These are phyloP conservation scores for Yarrowia alimentaria DNA, from an alignment of 805 yeast genomes.

Conservation along the genomic window DNA sequence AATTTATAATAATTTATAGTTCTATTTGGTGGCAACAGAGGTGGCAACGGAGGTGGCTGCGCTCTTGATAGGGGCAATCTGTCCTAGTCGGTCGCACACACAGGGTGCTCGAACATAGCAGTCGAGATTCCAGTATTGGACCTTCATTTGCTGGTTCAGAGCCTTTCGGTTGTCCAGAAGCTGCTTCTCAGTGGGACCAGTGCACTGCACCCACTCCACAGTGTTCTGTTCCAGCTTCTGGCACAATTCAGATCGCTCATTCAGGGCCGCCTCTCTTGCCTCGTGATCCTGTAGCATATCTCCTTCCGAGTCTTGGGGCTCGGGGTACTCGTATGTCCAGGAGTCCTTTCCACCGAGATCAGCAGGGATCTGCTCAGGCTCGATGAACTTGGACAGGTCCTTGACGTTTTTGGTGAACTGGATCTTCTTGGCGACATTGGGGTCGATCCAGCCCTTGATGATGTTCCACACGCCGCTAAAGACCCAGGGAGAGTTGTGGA, in stretches of 20 bases:
- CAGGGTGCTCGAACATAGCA: conserved; percentile 14
- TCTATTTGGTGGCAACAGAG: too few relatives aligned
- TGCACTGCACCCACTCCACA: conserved; percentile 17
- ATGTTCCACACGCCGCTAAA: conserved; percentile 82
- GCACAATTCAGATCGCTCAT: conserved; percentile 8
- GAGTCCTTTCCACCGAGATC: conserved; percentile 63
- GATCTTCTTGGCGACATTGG: conserved; percentile 78
- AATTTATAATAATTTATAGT: not conserved
- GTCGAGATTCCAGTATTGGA: conserved; percentile 17
- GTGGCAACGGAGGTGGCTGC: too few relatives aligned
- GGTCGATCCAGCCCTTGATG: conserved; percentile 79
- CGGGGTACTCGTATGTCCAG: conserved; percentile 49
- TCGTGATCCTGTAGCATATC: conserved; percentile 32
- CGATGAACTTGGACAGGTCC: conserved; percentile 58
- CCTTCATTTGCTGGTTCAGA: not conserved
- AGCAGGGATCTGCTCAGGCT: conserved; percentile 53
- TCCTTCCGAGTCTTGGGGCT: conserved; percentile 54
- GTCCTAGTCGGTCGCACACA: conserved; percentile 14
- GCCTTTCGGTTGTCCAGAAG: conserved; percentile 3
- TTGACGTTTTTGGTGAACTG: conserved; percentile 61
- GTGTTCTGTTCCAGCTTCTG: conserved; percentile 25
- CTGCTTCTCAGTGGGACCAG: not conserved
- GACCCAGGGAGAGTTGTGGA: conserved; percentile 85
- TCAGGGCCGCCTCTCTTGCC: conserved; percentile 13
- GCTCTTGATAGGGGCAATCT: conserved; percentile 2